Evolutionary conservation across 2,329 filamentous ascomycete species (phyloP), one percentile per base, ranked within the genome.

Genomic region (Trichoderma simmonsii): DNA sequence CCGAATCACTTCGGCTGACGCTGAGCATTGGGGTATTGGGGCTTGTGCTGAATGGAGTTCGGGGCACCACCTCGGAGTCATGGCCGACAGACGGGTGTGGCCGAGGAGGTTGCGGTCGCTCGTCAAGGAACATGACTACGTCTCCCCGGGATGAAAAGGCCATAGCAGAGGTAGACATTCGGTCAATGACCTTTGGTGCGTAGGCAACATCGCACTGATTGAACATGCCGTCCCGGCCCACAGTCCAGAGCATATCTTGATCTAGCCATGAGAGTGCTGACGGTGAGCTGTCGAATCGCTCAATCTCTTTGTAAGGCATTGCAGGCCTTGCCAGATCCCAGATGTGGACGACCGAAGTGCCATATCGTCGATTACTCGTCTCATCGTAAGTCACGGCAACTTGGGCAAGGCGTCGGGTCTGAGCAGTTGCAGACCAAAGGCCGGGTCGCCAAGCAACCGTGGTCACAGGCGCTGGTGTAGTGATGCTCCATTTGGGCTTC

Each of bases 281-380:
- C 1, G 90, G 90, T 3, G 89, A 86, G 32, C 78, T 83, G 26
- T 88, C 86, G 74, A 91, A 91, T 51, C 86, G 81, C 72, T 90
- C 87, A 61, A 92, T 86, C 75, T 90, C 88, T 74, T 91, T 90
- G 77, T 90, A 91, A 0, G 90, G 89, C 83, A 92, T 86, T 1
- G 89, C 88, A 1, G 90, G 89, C 36, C 90, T 84, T 7, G 89
- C 90, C n/a, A 92, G 80, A 77, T 92, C 90, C 89, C 90, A 92
- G 24, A 92, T 83, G 71, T 92, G 89, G 15, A 91, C 88, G 0
- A 85, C 83, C 32, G 85, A 87, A 57, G 88, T 87, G 56, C 88
- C 89, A 68, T 86, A 86, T 9, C 85, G 83, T 71, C 85, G 86
- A 57, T 84, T 79, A 75, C 85, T 85, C 56, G 83, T 83, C 75